phyloP scores from a whole-genome alignment of 805 yeast genomes.

The Candida alai region DNA sequence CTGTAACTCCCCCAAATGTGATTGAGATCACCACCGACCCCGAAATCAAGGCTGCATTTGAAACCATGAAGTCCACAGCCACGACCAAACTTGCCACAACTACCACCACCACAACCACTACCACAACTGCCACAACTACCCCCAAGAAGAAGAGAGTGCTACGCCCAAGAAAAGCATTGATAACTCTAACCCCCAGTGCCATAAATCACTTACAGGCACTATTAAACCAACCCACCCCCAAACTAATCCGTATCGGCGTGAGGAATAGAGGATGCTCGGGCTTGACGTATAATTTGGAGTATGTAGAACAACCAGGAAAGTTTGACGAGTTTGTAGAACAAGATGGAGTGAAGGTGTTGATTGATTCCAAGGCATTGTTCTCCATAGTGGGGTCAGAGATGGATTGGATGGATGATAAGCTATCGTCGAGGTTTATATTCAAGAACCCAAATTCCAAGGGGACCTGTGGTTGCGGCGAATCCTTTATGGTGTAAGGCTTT shows the following conservation, averaged over 20 bases:
- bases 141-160: conserved; percentile 48
- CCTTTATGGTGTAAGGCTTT: conserved; percentile 76
- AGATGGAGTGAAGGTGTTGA: conserved; percentile 87
- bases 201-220: conserved; percentile 63
- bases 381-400: conserved; percentile 95
- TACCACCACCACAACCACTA: conserved; percentile 3
- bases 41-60: conserved; percentile 8
- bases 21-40: conserved; percentile 6
- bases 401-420: conserved; percentile 97
- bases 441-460: conserved; percentile 96
- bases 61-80: conserved; percentile 1
- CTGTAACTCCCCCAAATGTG: conserved; percentile 5
- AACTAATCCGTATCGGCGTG: conserved; percentile 90
- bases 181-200: conserved; percentile 75
- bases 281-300: conserved; percentile 83
- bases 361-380: conserved; percentile 94
- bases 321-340: conserved; percentile 92
- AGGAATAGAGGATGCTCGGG: conserved; percentile 97
- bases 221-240: conserved; percentile 78
- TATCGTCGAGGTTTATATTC: conserved; percentile 85
- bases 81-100: neutral
- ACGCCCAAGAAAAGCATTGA: conserved; percentile 86
- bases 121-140: conserved; percentile 8
- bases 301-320: conserved; percentile 86
- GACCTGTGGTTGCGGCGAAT: conserved; percentile 98